Base-by-base conservation (phyloP, 2,329 filamentous ascomycete genomes). In the Acrodontium crateriforme region DNA sequence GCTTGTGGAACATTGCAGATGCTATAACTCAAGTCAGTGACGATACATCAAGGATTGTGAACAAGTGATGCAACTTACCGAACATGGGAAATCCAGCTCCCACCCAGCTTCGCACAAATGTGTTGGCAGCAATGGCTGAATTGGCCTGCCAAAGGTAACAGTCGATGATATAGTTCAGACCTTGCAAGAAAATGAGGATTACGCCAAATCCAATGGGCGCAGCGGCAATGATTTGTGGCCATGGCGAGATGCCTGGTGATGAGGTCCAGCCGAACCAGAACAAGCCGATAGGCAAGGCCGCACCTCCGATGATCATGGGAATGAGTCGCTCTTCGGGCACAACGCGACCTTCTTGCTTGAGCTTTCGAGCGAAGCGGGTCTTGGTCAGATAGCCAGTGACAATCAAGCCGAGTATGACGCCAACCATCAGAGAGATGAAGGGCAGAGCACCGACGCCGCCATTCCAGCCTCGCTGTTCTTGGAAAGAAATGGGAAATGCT, bases 181-280 rank as follows among this genome's bases (percentile, higher is more conserved):
- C 44, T 16, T 44, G 40, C 35, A 46, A 47, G 29, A 53, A 52
- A 56, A 59, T 20, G 52, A 45, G 31, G 14, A 44, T 52, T 11
- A 61, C 47, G 24, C 46, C 29, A 34, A 52, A 48, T 2, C 59
- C 60, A 14, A 61, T 49, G 22, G 53, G 49, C 0, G 53, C 43
- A 2, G 50, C 52, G 2, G 56, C 46, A 4, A 61, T 41, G 4
- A 59, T 51, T 36, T 58, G 54, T 10, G 55, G 47, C 6, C 58
- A 47, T 57, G 56, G 59, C 13, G 40, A 46, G 22, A 61, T 49
- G 25, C 30, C 14, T 3, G 50, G 49, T 19, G 44, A 41, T 2
- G 49, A 52, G 5, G 46, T 53, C 60, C 60, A 64, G 4, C 51
- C 58, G 39, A 60, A 63, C 55, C 58, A 60, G 38, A 63, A 63